Evolutionary conservation across 2,329 filamentous ascomycete genomes (phyloP).

Genomic region (Cladosporium austrohemisphaericum): DNA sequence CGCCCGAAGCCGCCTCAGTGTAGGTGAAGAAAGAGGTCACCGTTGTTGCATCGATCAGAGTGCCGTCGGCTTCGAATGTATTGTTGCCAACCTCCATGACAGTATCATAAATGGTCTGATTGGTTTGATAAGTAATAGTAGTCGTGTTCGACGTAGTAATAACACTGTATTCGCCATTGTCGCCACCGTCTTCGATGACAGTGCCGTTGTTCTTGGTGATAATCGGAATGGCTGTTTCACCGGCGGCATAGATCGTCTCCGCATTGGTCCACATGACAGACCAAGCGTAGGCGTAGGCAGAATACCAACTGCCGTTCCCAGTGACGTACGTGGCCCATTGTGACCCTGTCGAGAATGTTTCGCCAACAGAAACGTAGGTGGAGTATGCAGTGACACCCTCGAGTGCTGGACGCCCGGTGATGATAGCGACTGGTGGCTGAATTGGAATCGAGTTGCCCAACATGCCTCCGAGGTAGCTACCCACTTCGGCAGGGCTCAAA

Average conservation of each 20-base stretch:
- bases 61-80: constrained; percentile 24
- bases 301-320: constrained; percentile 28
- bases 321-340: constrained; percentile 28
- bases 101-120: constrained; percentile 21
- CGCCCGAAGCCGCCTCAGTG: constrained; percentile 13
- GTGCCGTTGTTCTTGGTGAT: constrained; percentile 20
- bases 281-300: constrained; percentile 28
- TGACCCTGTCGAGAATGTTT: constrained; percentile 30
- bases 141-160: constrained; percentile 20
- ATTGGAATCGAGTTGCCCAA: constrained; percentile 30
- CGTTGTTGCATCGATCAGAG: constrained; percentile 23
- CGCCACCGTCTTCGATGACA: constrained; percentile 14
- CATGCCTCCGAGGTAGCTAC: constrained; percentile 26
- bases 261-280: constrained; percentile 28
- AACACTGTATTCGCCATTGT: constrained; percentile 20
- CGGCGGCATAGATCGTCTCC: constrained; percentile 26
- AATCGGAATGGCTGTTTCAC: constrained; percentile 20
- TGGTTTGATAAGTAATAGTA: constrained; percentile 12
- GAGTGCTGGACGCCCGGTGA: constrained; percentile 22
- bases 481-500: constrained; percentile 22
- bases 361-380: constrained; percentile 29
- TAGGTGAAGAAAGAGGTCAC: constrained; percentile 25
- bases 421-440: constrained; percentile 21
- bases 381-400: constrained; percentile 24
- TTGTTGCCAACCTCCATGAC: constrained; percentile 23